Evolutionary conservation across 169 alveolate species (phyloP).

Genomic region (Besnoitia besnoiti): DNA sequence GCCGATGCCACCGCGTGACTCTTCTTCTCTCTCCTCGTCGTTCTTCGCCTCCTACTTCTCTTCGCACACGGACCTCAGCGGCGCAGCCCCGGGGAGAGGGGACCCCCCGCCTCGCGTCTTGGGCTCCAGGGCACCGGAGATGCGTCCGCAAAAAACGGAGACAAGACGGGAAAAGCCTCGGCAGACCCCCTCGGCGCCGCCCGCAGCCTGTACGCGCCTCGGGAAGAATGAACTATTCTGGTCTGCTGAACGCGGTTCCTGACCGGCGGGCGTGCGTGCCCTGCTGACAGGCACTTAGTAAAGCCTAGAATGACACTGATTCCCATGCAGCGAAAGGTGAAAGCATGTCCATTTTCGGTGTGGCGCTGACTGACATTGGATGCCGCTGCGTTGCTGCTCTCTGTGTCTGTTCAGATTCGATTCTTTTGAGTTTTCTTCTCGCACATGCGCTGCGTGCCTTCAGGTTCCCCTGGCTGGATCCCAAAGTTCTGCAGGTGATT

Average conservation of each 20-base stretch:
- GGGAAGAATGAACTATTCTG: no score
- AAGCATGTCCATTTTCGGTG: no score
- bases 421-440: no score
- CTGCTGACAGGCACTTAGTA: no score
- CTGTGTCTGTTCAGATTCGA: neutral
- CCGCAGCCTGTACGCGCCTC: neutral
- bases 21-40: neutral
- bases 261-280: no score
- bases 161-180: neutral
- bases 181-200: neutral
- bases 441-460: neutral
- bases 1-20: neutral
- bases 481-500: neutral
- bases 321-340: no score
- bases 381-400: no score
- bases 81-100: neutral
- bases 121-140: neutral
- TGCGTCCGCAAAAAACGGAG: neutral
- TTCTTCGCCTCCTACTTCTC: neutral
- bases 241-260: no score
- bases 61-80: neutral
- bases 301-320: no score
- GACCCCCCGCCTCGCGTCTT: neutral
- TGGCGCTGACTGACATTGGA: no score
- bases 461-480: neutral